Conservation (phyloP, 257 asterid species). For the Lantana camara region DNA sequence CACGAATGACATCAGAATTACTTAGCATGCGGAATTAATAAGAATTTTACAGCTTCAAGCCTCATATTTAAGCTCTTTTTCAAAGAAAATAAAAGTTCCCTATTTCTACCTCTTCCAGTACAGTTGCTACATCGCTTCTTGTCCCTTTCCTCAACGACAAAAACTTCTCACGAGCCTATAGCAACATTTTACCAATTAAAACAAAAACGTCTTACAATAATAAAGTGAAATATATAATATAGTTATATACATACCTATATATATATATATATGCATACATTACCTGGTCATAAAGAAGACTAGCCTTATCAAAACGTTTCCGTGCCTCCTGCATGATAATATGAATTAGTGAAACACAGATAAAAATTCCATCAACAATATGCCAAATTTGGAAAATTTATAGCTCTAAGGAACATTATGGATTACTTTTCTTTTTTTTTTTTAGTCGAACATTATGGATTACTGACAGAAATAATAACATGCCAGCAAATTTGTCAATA, state of each 20-base stretch:
- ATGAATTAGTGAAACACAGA: slow-evolving; percentile 32
- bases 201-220: too few relatives aligned
- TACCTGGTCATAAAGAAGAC: slow-evolving; percentile 98
- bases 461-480: slow-evolving; percentile 8
- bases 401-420: too few relatives aligned
- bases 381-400: background rate
- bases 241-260: too few relatives aligned
- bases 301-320: slow-evolving; percentile 95
- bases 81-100: slow-evolving; percentile 4
- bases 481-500: background rate
- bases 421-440: too few relatives aligned
- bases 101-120: slow-evolving; percentile 84
- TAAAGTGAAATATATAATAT: too few relatives aligned
- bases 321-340: slow-evolving; percentile 87
- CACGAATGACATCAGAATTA: slow-evolving; percentile 26
- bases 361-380: slow-evolving; percentile 1
- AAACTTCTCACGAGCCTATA: slow-evolving; percentile 96
- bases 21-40: slow-evolving; percentile 10
- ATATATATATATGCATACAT: too few relatives aligned
- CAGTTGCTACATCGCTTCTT: slow-evolving; percentile 76
- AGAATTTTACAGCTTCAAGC: slow-evolving; percentile 17
- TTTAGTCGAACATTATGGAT: too few relatives aligned
- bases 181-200: slow-evolving; percentile 24
- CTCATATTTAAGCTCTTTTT: background rate
- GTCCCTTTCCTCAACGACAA: slow-evolving; percentile 93